phyloP scores from a whole-genome alignment of 257 asterid genomes.

The Solanum habrochaites region DNA sequence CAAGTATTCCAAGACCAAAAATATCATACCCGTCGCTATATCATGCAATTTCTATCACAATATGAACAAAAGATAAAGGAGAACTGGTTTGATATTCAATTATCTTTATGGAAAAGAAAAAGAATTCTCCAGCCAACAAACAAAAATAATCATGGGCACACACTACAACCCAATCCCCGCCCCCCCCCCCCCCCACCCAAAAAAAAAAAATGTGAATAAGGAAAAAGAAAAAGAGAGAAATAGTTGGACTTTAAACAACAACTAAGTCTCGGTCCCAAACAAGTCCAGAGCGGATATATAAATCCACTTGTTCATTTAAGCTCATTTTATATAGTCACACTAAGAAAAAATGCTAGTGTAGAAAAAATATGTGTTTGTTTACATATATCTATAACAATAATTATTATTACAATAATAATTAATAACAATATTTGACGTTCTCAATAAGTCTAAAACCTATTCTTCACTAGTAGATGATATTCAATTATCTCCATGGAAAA shows the following conservation, averaged over 20 bases:
- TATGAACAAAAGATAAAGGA: neutral
- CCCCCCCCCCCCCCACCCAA: no score
- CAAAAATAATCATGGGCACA: neutral
- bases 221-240: neutral
- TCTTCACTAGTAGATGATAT: neutral
- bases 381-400: neutral
- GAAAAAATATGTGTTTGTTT: neutral
- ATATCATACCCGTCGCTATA: neutral
- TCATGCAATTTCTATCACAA: neutral
- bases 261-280: neutral
- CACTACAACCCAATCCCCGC: neutral
- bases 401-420: neutral
- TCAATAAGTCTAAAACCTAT: neutral
- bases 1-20: neutral
- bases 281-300: neutral
- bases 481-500: neutral
- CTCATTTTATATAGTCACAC: neutral
- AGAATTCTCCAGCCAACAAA: neutral
- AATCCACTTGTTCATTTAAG: neutral
- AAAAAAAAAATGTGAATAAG: neutral
- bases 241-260: neutral
- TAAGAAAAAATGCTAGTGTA: neutral
- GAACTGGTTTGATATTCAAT: neutral
- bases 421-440: neutral
- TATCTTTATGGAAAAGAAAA: neutral